Percentiles rank a stretch among this genome's conserved stretches.
Conservation (phyloP, 352 stramenopile species). For the Phytophthora pinifolia region DNA sequence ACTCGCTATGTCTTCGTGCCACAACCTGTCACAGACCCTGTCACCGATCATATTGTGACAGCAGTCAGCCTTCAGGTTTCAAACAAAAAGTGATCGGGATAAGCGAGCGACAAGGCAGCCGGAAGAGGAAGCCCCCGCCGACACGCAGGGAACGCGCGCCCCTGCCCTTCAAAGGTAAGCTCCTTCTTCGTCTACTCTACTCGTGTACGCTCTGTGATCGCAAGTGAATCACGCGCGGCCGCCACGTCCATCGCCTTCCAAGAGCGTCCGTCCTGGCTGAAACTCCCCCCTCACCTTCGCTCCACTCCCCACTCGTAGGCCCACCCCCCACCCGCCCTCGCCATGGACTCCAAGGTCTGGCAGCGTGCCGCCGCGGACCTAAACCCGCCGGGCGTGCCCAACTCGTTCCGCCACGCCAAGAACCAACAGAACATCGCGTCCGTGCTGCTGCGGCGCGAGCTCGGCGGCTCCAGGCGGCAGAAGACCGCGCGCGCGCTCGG, state of each 20-base stretch:
- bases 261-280: conserved; percentile 1
- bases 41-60: conserved; percentile 10
- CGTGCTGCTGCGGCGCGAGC: conserved; percentile 63
- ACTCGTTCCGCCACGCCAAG: conserved; percentile 69
- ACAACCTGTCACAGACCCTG: conserved; percentile 15
- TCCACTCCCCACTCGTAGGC: background rate
- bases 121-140: conserved; percentile 2
- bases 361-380: conserved; percentile 69
- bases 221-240: conserved; percentile 11
- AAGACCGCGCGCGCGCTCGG: conserved; percentile 43
- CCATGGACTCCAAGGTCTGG: conserved; percentile 61
- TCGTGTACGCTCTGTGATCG: conserved; percentile 1
- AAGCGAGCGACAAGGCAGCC: conserved; percentile 10
- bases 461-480: conserved; percentile 40
- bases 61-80: conserved; percentile 27
- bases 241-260: background rate
- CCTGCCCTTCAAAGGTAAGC: background rate
- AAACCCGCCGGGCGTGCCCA: conserved; percentile 70
- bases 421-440: conserved; percentile 69
- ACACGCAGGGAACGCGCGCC: conserved; percentile 8
- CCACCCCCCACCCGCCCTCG: background rate
- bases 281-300: conserved; percentile 18
- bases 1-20: background rate
- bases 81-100: conserved; percentile 12
- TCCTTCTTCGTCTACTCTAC: conserved; percentile 4